A percentile compares a stretch with the other conserved stretches of the same genome.
These are phyloP conservation scores for Plasmodium coatneyi DNA, from an alignment of 169 alveolate species.

Conservation along the genomic window DNA sequence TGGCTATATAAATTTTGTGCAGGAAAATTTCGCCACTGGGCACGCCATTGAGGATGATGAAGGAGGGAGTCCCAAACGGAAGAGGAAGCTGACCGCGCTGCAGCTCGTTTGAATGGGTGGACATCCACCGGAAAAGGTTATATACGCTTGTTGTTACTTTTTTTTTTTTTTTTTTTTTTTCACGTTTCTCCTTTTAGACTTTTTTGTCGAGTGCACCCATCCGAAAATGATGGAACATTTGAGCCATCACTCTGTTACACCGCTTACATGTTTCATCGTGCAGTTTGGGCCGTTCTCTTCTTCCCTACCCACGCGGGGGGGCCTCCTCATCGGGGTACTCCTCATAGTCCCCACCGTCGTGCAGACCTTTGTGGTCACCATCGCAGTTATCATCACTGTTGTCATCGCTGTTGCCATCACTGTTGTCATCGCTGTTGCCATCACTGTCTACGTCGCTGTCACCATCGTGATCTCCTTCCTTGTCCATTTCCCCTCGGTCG, in stretches of 20 bases:
- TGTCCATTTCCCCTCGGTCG: neutral
- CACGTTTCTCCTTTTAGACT: neutral
- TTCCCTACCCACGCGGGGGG: neutral
- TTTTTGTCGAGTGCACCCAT: neutral
- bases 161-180: neutral
- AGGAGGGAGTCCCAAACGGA: neutral
- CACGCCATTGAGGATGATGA: conserved; percentile 27
- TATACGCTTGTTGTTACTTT: neutral
- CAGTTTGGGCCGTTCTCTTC: neutral
- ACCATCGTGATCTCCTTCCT: neutral
- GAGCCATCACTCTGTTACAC: neutral
- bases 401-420: neutral
- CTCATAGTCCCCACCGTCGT: neutral
- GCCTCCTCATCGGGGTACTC: neutral
- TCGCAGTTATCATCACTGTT: neutral
- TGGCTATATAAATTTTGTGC: conserved; percentile 41
- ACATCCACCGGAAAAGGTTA: neutral
- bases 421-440: neutral
- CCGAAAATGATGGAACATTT: neutral
- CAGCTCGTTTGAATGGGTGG: neutral
- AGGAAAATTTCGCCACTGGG: conserved; percentile 34
- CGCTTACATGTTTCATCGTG: neutral
- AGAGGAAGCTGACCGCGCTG: neutral
- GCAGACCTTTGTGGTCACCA: neutral
- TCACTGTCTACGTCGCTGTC: neutral